Evolutionary conservation across 2,329 filamentous ascomycete genomes (phyloP).

Genomic region (Coniochaeta sp.): DNA sequence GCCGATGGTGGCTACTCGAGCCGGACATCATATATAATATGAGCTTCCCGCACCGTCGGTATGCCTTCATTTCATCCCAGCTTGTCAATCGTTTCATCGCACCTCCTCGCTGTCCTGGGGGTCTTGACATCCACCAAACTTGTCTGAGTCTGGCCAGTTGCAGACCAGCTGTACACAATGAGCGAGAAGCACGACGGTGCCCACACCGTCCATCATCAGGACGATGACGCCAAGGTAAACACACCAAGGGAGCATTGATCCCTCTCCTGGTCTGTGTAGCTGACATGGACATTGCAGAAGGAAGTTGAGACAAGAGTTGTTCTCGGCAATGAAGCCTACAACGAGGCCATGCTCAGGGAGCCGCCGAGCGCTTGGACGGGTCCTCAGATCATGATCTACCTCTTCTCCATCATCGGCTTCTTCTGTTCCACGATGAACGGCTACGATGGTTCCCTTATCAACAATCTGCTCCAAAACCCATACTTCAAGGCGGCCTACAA

Average conservation of each 20-base stretch:
- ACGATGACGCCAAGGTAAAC: conserved; percentile 1
- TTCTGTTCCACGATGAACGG: conserved; percentile 46
- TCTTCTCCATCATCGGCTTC: conserved; percentile 37
- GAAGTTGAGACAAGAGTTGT: conserved; percentile 34
- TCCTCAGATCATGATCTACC: conserved; percentile 32
- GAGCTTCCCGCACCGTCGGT: neutral
- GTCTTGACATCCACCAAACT: neutral
- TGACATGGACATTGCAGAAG: conserved; percentile 6
- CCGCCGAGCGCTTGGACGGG: conserved; percentile 33
- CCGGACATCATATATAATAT: neutral
- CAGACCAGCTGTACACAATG: neutral
- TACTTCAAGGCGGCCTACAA: conserved; percentile 31
- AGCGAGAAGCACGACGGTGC: neutral
- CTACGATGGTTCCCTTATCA: conserved; percentile 43
- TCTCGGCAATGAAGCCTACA: conserved; percentile 44
- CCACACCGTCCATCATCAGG: neutral
- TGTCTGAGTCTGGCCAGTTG: neutral
- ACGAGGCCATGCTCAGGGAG: conserved; percentile 47
- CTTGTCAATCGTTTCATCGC: neutral
- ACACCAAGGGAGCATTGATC: too few species aligned
- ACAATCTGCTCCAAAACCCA: conserved; percentile 36
- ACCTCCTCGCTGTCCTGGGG: neutral
- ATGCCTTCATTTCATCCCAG: neutral
- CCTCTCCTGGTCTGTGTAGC: neutral
- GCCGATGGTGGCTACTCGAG: neutral